phyloP scores from a whole-genome alignment of 108 stramenopile genomes.

The Nannochloropsis gaditana region DNA sequence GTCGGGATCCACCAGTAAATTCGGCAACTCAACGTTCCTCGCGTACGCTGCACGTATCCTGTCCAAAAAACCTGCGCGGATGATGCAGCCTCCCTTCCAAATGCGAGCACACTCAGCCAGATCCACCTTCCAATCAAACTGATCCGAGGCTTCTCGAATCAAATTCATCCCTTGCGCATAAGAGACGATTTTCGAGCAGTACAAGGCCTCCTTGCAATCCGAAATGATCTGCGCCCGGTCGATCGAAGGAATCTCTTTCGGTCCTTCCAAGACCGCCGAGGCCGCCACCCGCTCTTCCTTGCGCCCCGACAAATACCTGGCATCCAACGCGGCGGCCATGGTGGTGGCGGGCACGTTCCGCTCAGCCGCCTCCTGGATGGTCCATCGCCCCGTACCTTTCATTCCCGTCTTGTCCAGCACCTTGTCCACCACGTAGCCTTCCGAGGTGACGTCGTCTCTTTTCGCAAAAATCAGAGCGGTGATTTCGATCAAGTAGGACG shows the following conservation, averaged over 20 bases:
- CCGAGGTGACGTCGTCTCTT: slow-evolving; percentile 72
- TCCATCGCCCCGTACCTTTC: slow-evolving; percentile 99
- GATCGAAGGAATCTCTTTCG: slow-evolving; percentile 66
- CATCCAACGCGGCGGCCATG: slow-evolving; percentile 89
- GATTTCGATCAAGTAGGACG: slow-evolving; percentile 94
- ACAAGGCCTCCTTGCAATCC: slow-evolving; percentile 83
- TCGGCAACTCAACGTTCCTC: slow-evolving; percentile 64
- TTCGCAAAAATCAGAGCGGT: slow-evolving; percentile 79
- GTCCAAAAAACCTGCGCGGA: slow-evolving; percentile 81
- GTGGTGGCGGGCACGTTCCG: slow-evolving; percentile 86
- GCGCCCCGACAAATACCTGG: slow-evolving; percentile 77
- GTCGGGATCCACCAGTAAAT: slow-evolving; percentile 83
- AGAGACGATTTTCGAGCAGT: slow-evolving; percentile 90
- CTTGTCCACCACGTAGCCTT: slow-evolving; percentile 63
- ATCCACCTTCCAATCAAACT: slow-evolving; percentile 81
- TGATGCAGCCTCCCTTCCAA: slow-evolving; percentile 99
- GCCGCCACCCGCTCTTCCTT: slow-evolving; percentile 86
- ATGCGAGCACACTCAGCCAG: slow-evolving; percentile 83
- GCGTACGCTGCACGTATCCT: slow-evolving; percentile 82
- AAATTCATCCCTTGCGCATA: slow-evolving; percentile 93
- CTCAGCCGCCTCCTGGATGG: slow-evolving; percentile 97
- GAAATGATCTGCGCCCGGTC: slow-evolving; percentile 75
- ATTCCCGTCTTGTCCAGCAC: slow-evolving; percentile 96
- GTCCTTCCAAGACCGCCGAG: slow-evolving; percentile 70
- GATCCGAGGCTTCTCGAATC: slow-evolving; percentile 73